Conservation (phyloP, 805 yeast species). For the Saturnispora bothae region DNA sequence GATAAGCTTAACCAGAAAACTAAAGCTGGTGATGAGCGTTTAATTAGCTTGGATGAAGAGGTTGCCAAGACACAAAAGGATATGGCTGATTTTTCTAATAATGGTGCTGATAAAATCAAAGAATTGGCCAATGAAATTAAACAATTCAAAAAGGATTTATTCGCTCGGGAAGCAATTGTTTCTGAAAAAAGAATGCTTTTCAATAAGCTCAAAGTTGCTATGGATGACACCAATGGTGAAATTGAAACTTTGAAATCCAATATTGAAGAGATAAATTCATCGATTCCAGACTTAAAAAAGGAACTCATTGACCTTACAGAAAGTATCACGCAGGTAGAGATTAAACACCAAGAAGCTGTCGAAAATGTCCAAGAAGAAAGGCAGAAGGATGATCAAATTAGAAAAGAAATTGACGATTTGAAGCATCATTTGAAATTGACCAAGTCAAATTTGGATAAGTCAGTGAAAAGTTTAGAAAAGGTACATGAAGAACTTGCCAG, state of each 20-base stretch:
- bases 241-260: slow-evolving; percentile 34
- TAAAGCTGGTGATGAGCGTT: slow-evolving; percentile 27
- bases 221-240: slow-evolving; percentile 58
- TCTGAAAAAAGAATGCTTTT: slow-evolving; percentile 40
- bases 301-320: slow-evolving; percentile 19
- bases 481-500: slow-evolving; percentile 20
- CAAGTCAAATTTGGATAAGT: slow-evolving; percentile 44
- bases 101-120: slow-evolving; percentile 72
- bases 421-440: slow-evolving; percentile 33
- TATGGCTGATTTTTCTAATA: slow-evolving; percentile 66
- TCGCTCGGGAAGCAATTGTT: slow-evolving; percentile 29
- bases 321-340: slow-evolving; percentile 23
- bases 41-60: slow-evolving; percentile 33
- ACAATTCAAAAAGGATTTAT: slow-evolving; percentile 28
- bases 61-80: slow-evolving; percentile 55
- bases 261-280: slow-evolving; percentile 26
- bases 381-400: slow-evolving; percentile 51
- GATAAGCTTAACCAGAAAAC: slow-evolving; percentile 39
- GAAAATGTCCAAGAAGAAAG: slow-evolving; percentile 42
- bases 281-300: slow-evolving; percentile 28
- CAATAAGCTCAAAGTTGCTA: slow-evolving; percentile 58
- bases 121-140: slow-evolving; percentile 47
- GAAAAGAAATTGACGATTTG: slow-evolving; percentile 66
- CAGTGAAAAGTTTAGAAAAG: slow-evolving; percentile 29
- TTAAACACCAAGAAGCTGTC: slow-evolving; percentile 21